phyloP scores from a whole-genome alignment of 768 basidiomycete species.

The Pisolithus albus region DNA sequence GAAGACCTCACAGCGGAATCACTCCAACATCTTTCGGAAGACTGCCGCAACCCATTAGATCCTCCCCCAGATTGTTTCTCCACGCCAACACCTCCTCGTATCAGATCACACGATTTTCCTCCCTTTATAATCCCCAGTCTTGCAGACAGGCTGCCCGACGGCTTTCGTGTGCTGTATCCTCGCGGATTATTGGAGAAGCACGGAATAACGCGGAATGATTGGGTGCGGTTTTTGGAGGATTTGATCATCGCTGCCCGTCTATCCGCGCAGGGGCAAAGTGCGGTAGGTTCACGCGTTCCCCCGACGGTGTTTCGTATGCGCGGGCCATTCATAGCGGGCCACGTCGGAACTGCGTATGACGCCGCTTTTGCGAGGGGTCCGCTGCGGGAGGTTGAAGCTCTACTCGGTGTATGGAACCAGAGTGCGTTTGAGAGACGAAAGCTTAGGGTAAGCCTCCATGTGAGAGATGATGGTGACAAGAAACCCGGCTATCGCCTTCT shows the following conservation, averaged over 20 bases:
- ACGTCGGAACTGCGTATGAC: conserved; percentile 16
- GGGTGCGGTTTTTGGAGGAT: conserved; percentile 26
- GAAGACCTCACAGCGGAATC: conserved; percentile 14
- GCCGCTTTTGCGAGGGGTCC: conserved; percentile 12
- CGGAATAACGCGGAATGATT: conserved; percentile 21
- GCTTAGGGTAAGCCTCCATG: conserved; percentile 15
- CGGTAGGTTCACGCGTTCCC: conserved; percentile 19
- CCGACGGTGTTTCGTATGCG: conserved; percentile 7
- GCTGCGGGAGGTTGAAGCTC: conserved; percentile 18
- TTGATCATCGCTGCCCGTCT: conserved; percentile 23
- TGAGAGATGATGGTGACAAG: not conserved
- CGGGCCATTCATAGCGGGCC: conserved; percentile 11
- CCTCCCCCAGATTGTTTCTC: conserved; percentile 28
- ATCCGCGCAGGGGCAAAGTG: conserved; percentile 14
- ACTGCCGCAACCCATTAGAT: conserved; percentile 19
- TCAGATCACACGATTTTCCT: conserved; percentile 22
- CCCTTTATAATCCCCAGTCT: conserved; percentile 20
- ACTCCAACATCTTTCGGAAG: not conserved
- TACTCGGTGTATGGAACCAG: conserved; percentile 25
- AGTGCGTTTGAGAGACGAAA: conserved; percentile 28
- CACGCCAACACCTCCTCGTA: conserved; percentile 19
- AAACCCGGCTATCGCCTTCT: conserved; percentile 12
- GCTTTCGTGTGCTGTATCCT: conserved; percentile 24
- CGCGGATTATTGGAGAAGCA: conserved; percentile 19
- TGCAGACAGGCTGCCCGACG: conserved; percentile 15